These are phyloP conservation scores for Rhodosporidiobolus sp. DNA, from an alignment of 768 basidiomycete species.

Conservation along the genomic window DNA sequence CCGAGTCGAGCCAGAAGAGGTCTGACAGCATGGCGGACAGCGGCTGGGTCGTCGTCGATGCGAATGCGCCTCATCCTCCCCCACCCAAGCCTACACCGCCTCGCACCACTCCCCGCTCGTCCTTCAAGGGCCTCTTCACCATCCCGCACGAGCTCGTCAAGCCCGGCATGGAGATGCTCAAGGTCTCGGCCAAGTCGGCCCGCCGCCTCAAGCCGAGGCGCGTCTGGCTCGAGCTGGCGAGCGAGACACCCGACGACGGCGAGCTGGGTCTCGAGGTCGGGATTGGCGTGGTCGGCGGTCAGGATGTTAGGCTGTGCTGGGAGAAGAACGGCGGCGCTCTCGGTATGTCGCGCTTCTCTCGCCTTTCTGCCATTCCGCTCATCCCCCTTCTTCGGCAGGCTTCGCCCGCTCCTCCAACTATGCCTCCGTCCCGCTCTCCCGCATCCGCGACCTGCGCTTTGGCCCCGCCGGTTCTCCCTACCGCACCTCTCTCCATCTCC, in stretches of 20 bases:
- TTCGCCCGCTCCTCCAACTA: constrained; percentile 23
- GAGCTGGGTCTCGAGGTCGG: constrained; percentile 21
- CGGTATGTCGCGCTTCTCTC: neutral
- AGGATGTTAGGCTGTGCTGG: constrained; percentile 38
- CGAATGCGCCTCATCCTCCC: neutral
- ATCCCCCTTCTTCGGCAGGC: neutral
- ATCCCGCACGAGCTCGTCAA: constrained; percentile 29
- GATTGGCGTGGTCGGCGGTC: constrained; percentile 12
- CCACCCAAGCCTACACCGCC: constrained; percentile 7
- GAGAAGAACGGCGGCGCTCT: constrained; percentile 33
- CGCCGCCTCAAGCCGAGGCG: constrained; percentile 31
- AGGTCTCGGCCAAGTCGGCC: constrained; percentile 37
- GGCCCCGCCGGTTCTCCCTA: constrained; percentile 32
- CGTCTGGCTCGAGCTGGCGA: constrained; percentile 33
- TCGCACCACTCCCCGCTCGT: neutral
- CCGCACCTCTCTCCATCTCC: constrained; percentile 36
- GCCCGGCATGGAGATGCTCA: constrained; percentile 39
- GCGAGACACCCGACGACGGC: constrained; percentile 14
- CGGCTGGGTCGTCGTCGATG: constrained; percentile 7
- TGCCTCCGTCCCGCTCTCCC: constrained; percentile 28
- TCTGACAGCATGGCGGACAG: neutral
- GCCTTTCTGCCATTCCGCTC: neutral
- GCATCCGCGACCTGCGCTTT: constrained; percentile 34
- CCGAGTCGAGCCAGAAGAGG: neutral
- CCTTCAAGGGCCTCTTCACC: constrained; percentile 1